Evolutionary conservation across 2,329 filamentous ascomycete species (phyloP), one percentile per base, ranked within the genome.

Genomic region (Aspergillus japonicus): DNA sequence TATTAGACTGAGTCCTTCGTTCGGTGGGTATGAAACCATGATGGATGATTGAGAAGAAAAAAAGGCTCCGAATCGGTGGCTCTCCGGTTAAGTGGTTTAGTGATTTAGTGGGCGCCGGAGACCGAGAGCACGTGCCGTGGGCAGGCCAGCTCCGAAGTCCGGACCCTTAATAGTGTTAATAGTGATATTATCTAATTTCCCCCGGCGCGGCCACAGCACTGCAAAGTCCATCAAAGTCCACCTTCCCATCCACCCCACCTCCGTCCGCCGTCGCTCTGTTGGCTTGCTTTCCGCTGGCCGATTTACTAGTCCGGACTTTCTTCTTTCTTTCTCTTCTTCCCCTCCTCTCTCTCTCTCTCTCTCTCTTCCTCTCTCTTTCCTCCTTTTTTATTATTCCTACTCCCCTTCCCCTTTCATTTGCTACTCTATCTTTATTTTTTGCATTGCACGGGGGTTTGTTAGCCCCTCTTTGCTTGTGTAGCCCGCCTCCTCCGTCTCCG

Each of bases 261-360:
- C 53, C 53, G 39, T 42, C 31, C 39, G 39, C 39, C 47, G 31
- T 47, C 42, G n/a, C 52, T 44, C 39, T 44, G 52, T 54, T 54
- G 52, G 33, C 33, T 35, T 35, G 11, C 33, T 16, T 12, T 35
- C 33, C 33, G 33, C 33, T 35, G 33, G 33, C 11, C 4, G 11
- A 35, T 35, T 35, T 35, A 35, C 33, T 35, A 44, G 39, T 44
- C 16, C 39, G 39, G 39, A 42, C 39, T 35, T 21, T 21, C 21
- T 42, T 44, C 14, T 31, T 44, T 71, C 74, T 80, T 78, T 64
- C 89, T 61, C 94, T 35, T 35, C 85, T 77, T 97, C 90, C 23
- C n/a, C 14, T 56, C 26, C 35, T 53, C 55, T 35, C 26, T n/a
- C 42, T 52, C 19, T 50, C 23, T 21, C 50, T 48, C 44, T 53